These are phyloP conservation scores for Acmispon strigosus DNA, from an alignment of 306 rosid genomes.

Conservation along the genomic window DNA sequence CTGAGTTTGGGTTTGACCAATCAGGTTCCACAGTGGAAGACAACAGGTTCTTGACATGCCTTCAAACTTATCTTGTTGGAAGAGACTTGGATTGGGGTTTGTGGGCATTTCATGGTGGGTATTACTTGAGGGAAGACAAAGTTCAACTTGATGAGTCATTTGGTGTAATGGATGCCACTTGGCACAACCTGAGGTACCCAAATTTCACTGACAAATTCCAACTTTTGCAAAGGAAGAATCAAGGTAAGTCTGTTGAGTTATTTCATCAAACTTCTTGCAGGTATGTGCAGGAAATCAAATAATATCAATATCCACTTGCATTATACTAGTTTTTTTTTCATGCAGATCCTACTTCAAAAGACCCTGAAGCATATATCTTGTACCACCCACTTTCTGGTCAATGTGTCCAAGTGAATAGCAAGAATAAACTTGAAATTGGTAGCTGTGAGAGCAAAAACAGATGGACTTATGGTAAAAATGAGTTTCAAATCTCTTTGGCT, in stretches of 20 bases:
- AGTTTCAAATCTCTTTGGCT: conserved; percentile 1
- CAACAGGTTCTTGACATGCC: conserved; percentile 49
- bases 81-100: conserved; percentile 57
- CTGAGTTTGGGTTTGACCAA: conserved; percentile 48
- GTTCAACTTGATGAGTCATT: conserved; percentile 31
- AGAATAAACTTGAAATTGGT: conserved; percentile 34
- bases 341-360: conserved; percentile 46
- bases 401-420: conserved; percentile 30
- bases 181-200: conserved; percentile 31
- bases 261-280: neutral
- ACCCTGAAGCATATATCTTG: conserved; percentile 16
- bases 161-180: conserved; percentile 40
- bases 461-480: conserved; percentile 21
- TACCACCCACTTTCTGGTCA: conserved; percentile 35
- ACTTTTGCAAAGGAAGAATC: conserved; percentile 30
- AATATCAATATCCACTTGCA: neutral
- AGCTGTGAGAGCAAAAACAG: conserved; percentile 22
- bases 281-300: neutral
- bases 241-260: conserved; percentile 20
- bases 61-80: conserved; percentile 42
- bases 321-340: neutral
- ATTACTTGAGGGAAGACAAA: conserved; percentile 29
- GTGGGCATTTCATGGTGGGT: conserved; percentile 52
- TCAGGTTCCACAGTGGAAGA: conserved; percentile 10
- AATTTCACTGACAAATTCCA: conserved; percentile 32